Conservation (phyloP, 208 protist species). For the Crithidia brevicula region DNA sequence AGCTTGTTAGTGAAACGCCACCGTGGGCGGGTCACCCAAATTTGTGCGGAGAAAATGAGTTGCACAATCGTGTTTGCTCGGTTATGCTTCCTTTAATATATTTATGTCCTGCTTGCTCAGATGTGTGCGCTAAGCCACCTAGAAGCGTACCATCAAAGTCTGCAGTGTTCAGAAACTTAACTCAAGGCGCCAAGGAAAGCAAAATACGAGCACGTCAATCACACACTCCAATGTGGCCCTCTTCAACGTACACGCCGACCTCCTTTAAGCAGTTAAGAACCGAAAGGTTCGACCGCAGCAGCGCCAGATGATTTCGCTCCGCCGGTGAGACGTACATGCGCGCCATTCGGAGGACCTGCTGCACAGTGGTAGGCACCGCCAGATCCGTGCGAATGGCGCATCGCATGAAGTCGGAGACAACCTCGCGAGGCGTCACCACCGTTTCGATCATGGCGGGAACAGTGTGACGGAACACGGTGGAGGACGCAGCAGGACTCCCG, state of each 20-base stretch:
- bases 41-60: no score
- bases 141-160: no score
- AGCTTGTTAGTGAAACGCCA: no score
- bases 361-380: conserved; percentile 54
- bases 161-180: no score
- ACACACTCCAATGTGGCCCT: conserved; percentile 24
- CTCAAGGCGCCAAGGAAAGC: no score
- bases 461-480: conserved; percentile 13
- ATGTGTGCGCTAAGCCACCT: no score
- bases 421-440: conserved; percentile 58
- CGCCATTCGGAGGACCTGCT: conserved; percentile 81
- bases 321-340: conserved; percentile 67
- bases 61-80: no score
- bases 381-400: conserved; percentile 59
- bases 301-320: conserved; percentile 66
- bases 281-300: conserved; percentile 66
- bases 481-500: background rate
- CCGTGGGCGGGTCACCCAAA: no score
- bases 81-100: no score
- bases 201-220: background rate
- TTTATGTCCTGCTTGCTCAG: no score
- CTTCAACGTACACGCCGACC: conserved; percentile 56
- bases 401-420: conserved; percentile 82
- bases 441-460: conserved; percentile 34
- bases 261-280: conserved; percentile 51